Percentiles rank a stretch among this genome's conserved stretches.
phyloP scores from a whole-genome alignment of 2,329 filamentous ascomycete species.

The Aureobasidium sp. region DNA sequence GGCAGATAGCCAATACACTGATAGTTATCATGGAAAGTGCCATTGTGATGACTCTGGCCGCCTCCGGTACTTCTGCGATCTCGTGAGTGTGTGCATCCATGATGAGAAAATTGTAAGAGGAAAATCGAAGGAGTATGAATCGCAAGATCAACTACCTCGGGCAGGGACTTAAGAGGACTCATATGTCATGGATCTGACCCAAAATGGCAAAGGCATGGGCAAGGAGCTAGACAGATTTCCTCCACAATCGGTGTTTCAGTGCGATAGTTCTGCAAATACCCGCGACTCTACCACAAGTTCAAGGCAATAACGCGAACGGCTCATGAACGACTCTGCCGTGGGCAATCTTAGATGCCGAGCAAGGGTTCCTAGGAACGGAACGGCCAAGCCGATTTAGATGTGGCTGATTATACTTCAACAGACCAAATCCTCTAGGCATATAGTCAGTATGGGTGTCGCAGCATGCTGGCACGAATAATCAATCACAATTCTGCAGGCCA shows the following conservation, averaged over 20 bases:
- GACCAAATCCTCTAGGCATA: background rate
- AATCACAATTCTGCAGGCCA: background rate
- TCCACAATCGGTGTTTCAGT: background rate
- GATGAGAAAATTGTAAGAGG: background rate
- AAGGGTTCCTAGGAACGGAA: background rate
- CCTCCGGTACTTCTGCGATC: constrained; percentile 1
- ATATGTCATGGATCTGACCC: background rate
- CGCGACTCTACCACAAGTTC: background rate
- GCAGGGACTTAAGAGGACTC: background rate
- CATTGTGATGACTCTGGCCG: constrained; percentile 21
- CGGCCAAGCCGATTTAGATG: background rate
- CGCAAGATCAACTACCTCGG: background rate
- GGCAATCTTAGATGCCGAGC: background rate
- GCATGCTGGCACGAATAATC: background rate
- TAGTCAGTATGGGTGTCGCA: background rate
- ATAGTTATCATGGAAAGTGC: constrained; percentile 24
- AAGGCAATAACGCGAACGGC: background rate
- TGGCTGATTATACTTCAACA: constrained; percentile 1
- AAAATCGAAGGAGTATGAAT: background rate
- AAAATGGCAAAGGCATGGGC: background rate
- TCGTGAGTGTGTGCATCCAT: constrained; percentile 5
- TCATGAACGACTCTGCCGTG: background rate
- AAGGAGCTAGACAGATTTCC: background rate
- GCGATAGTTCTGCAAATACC: background rate
- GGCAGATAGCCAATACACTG: constrained; percentile 21